Evolutionary conservation across 129 eudicot genomes (phyloP).

Genomic region (Ambrosia trifida): DNA sequence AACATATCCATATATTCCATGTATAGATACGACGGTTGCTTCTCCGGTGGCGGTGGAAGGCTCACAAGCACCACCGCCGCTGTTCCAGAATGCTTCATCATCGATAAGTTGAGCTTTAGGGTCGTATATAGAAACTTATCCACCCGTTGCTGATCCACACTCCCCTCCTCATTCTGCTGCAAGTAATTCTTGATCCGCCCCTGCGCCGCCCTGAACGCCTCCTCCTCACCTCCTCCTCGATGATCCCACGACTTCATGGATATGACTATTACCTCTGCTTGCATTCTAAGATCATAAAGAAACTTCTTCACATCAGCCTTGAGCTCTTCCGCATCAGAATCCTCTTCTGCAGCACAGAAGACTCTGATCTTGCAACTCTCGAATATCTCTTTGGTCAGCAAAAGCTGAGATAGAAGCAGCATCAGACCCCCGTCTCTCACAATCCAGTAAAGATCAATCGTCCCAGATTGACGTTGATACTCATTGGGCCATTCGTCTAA

Average conservation of each 20-base stretch:
- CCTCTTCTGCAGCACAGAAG: slow-evolving; percentile 93
- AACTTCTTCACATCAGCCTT: slow-evolving; percentile 83
- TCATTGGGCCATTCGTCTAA: slow-evolving; percentile 94
- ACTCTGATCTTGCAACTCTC: slow-evolving; percentile 87
- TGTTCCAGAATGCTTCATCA: slow-evolving; percentile 72
- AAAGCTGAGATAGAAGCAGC: slow-evolving; percentile 88
- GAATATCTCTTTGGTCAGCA: slow-evolving; percentile 73
- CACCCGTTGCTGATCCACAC: slow-evolving; percentile 69
- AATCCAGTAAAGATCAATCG: slow-evolving; percentile 88
- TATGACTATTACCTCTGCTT: slow-evolving; percentile 85
- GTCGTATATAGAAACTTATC: slow-evolving; percentile 77
- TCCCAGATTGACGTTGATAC: slow-evolving; percentile 76
- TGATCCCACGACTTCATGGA: slow-evolving; percentile 86
- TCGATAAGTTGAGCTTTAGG: slow-evolving; percentile 67
- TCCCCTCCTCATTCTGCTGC: slow-evolving; percentile 47
- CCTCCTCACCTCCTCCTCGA: slow-evolving; percentile 40
- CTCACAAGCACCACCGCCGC: slow-evolving; percentile 92
- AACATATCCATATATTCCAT: slow-evolving; percentile 93
- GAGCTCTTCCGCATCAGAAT: slow-evolving; percentile 76
- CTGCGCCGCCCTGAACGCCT: slow-evolving; percentile 70
- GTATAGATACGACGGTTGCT: slow-evolving; percentile 78
- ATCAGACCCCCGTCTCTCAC: slow-evolving; percentile 90
- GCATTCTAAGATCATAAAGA: slow-evolving; percentile 91
- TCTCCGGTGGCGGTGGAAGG: slow-evolving; percentile 76
- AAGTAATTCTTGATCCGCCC: slow-evolving; percentile 52